These are phyloP conservation scores for Tetracentron sinense DNA, from an alignment of 164 flowering plant species.

Conservation along the genomic window DNA sequence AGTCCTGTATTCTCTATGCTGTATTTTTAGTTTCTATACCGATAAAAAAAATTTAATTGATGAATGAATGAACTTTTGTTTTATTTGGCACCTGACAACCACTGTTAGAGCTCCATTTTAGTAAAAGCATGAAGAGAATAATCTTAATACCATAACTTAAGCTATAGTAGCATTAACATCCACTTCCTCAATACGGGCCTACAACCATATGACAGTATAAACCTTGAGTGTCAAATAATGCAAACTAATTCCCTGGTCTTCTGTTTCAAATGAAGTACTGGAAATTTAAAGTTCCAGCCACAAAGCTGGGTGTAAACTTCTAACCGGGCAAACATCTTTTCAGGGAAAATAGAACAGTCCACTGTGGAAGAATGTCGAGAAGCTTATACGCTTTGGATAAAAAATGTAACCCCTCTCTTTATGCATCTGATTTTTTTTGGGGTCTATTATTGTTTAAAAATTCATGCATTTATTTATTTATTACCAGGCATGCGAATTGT, in stretches of 20 bases:
- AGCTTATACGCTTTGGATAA: constrained; percentile 68
- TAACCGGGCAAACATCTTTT: constrained; percentile 10
- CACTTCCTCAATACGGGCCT: neutral
- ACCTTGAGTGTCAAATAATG: neutral
- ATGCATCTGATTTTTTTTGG: neutral
- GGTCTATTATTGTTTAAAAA: neutral
- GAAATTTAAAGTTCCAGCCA: neutral
- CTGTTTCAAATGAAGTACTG: neutral
- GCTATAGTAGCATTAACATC: too few relatives aligned
- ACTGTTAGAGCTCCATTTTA: neutral
- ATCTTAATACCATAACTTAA: neutral
- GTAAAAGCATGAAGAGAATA: neutral
- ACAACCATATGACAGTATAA: neutral
- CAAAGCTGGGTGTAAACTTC: neutral
- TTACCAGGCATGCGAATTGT: constrained; percentile 69
- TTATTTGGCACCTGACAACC: neutral
- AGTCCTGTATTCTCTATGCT: too few relatives aligned
- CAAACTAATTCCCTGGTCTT: neutral
- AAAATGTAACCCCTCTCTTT: constrained; percentile 40
- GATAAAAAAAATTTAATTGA: too few relatives aligned
- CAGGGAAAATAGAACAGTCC: constrained; percentile 94
- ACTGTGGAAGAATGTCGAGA: constrained; percentile 88
- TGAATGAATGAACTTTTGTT: too few relatives aligned
- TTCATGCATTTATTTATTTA: neutral
- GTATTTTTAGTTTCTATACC: too few relatives aligned